Evolutionary conservation across 192 early-diverging fungal species (phyloP).

Genomic region (Backusella australiensis): DNA sequence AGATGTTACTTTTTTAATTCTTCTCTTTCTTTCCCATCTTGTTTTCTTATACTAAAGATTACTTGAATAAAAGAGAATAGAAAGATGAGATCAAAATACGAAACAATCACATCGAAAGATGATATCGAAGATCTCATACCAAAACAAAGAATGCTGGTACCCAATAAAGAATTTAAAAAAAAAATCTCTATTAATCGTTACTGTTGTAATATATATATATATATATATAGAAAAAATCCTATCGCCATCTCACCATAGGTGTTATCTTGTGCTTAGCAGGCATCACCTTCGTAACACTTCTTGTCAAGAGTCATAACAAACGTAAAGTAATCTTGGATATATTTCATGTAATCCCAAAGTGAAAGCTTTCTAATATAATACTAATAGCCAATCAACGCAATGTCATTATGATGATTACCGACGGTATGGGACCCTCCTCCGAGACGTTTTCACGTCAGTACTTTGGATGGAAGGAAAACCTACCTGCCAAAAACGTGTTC

Average conservation of each 20-base stretch:
- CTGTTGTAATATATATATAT: neutral
- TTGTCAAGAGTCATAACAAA: neutral
- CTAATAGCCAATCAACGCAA: neutral
- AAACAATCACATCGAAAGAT: neutral
- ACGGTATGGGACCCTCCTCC: conserved; percentile 94
- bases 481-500: conserved; percentile 48
- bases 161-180: neutral
- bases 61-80: neutral
- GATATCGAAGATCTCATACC: neutral
- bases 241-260: neutral
- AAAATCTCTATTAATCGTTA: too few species aligned
- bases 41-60: neutral
- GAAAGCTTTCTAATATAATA: neutral
- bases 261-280: neutral
- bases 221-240: neutral
- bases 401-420: conserved; percentile 92
- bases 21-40: neutral
- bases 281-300: neutral
- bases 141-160: neutral
- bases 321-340: neutral
- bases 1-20: neutral
- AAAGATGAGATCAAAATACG: neutral
- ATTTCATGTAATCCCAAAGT: neutral
- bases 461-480: conserved; percentile 58
- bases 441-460: conserved; percentile 86